Base-by-base conservation (phyloP, 2,329 filamentous ascomycete genomes). In the Blumeria graminis region DNA sequence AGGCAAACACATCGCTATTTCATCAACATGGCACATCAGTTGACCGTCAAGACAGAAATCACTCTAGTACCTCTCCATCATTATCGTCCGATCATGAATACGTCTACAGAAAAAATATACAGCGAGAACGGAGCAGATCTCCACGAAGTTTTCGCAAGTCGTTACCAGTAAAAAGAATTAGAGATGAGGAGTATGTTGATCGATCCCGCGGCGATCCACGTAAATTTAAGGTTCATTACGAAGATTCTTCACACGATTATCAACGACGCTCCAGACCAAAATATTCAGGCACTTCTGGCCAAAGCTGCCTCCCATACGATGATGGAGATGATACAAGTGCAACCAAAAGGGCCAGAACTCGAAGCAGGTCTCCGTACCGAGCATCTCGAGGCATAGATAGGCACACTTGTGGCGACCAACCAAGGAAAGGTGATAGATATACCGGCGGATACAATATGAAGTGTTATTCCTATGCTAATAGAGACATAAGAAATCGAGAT, bases 1-100 rank as follows among this genome's bases (percentile, higher is more conserved):
- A 92, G 86, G 86, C 86, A 92, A 85, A 84, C 86, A 82, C 82
- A 81, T 81, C 83, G 81, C 79, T 81, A 76, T 74, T 76, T 76
- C 76, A 76, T 70, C 72, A 77, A 76, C 79, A 81, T 77, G 77
- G 80, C 82, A 81, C 74, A 78, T 81, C 77, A 78, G 82, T 94
- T 94, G 85, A 94, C 86, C 84, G 83, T 79, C 80, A 76, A 76
- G 78, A 84, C 84, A 94, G 87, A 89, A 76, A 71, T 72, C 79
- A 76, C 56, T 63, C 63, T 65, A 63, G 63, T 59, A 63, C 62
- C 55, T 65, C 68, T 45, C 62, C 61, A 59, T 66, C 67, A 58
- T 63, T 60, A 58, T 67, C 66, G 56, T 65, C 67, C 63, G 60
- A 70, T 62, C 63, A 70, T 70, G 71, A 71, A 66, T 65, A 69